Conservation (phyloP, 2,329 filamentous ascomycete genomes). For the Penicillium sp. region DNA sequence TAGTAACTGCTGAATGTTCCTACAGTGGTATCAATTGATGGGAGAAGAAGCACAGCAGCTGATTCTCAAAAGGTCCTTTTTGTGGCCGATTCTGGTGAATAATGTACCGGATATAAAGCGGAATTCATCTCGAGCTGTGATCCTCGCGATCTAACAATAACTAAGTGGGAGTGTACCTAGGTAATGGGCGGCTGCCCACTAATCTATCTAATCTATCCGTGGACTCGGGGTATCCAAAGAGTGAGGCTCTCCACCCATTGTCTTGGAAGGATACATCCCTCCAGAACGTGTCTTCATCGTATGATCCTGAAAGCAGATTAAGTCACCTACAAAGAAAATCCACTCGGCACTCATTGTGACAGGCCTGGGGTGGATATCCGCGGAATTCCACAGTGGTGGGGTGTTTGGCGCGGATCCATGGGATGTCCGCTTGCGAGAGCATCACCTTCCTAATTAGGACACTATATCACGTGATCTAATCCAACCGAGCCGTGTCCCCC, state of each 20-base stretch:
- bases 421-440: slow-evolving; percentile 14
- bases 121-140: not conserved
- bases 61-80: not conserved
- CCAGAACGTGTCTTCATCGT: not conserved
- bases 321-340: not conserved
- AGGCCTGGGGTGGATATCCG: not conserved
- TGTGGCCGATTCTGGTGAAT: not conserved
- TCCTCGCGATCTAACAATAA: not conserved
- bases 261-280: not conserved
- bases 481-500: not conserved
- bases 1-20: not conserved
- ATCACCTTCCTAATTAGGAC: slow-evolving; percentile 15
- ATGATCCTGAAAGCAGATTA: not conserved
- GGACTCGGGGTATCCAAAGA: not conserved
- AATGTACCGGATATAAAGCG: not conserved
- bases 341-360: not conserved
- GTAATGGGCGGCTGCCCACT: fast-evolving
- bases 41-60: not conserved
- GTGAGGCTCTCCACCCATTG: not conserved
- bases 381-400: slow-evolving; percentile 11
- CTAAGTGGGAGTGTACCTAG: not conserved
- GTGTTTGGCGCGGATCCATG: not conserved
- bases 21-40: too few relatives aligned
- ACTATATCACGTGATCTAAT: slow-evolving; percentile 2
- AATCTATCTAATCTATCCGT: too few relatives aligned